Conservation (phyloP, 208 protist genomes). For the Leishmania arabica region DNA sequence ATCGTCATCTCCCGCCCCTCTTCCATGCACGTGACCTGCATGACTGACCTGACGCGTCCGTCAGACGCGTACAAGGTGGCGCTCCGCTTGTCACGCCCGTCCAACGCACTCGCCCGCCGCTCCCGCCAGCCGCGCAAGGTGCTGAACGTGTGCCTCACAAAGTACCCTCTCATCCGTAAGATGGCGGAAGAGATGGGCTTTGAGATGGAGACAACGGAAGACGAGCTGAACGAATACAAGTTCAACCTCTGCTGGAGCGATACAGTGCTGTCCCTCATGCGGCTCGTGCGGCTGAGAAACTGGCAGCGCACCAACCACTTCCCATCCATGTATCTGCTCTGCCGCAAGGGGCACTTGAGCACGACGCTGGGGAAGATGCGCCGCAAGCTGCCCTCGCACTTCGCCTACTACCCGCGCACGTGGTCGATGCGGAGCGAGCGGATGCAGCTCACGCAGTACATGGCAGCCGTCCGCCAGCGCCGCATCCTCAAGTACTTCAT, state of each 20-base stretch:
- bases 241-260: constrained; percentile 97
- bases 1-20: constrained; percentile 28
- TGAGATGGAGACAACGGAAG: constrained; percentile 71
- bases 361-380: constrained; percentile 90
- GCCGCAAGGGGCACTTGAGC: constrained; percentile 93
- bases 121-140: constrained; percentile 54
- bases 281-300: constrained; percentile 85
- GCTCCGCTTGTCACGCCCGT: constrained; percentile 27
- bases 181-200: constrained; percentile 79
- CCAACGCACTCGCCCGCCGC: constrained; percentile 32
- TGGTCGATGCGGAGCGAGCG: constrained; percentile 87
- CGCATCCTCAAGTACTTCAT: constrained; percentile 91
- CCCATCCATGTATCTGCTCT: constrained; percentile 94
- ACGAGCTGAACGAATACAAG: constrained; percentile 82
- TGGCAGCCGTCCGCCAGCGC: constrained; percentile 47
- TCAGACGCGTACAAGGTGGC: constrained; percentile 50
- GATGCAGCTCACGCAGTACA: constrained; percentile 71
- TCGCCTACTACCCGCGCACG: constrained; percentile 90
- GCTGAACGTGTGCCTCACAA: constrained; percentile 74
- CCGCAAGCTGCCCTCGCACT: constrained; percentile 82
- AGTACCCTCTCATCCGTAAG: constrained; percentile 83
- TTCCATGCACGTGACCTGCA: constrained; percentile 22
- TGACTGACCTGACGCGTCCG: constrained; percentile 42
- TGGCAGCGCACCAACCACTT: constrained; percentile 97
- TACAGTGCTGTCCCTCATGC: constrained; percentile 86